Base-by-base conservation (phyloP, 495 filamentous ascomycete species). In the Penicillium samsonianum region DNA sequence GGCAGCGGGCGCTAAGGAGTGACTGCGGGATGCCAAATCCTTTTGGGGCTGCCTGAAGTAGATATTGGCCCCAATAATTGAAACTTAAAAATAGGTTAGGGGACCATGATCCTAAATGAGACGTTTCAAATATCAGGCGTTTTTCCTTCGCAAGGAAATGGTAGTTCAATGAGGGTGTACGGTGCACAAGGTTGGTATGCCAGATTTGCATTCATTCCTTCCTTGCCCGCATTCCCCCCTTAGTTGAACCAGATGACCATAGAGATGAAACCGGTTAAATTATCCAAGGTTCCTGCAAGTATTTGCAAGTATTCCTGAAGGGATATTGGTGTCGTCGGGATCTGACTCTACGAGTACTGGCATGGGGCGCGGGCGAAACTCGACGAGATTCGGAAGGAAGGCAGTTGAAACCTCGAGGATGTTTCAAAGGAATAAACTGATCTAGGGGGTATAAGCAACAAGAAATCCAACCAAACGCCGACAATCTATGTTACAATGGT, bases 361-460 rank as follows among this genome's bases (percentile, higher is more conserved):
- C 14, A 47, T 55, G 22, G n/a, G 16, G 9, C 38, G 12, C 11
- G 37, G 11, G n/a, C 22, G 17, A 6, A n/a, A 5, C 53, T 8
- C 14, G 17, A 22, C 5, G 30, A 55, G 46, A 7, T 19, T 28
- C 0, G 14, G 10, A 12, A 28, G 4, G 7, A 37, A 38, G 53
- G n/a, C 26, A 9, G 26, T 46, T 25, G n/a, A 26, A 20, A 14
- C 11, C 11, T 8, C 19, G 11, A 10, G 40, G 11, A 55, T 16
- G 43, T 33, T 22, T 35, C 12, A 38, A 55, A n/a, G 7, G 22
- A 23, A 53, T 41, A 55, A 50, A 51, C 22, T 55, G 49, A 59
- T 67, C 64, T n/a, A 64, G 63, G 61, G 66, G 66, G 66, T 69
- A 69, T 69, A 67, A 60, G 49, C 44, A 57, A 51, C 5, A 60